Evolutionary conservation across 75 land plant genomes (phyloP), one percentile per base, ranked within the genome.

Genomic region (Cunninghamia lanceolata): DNA sequence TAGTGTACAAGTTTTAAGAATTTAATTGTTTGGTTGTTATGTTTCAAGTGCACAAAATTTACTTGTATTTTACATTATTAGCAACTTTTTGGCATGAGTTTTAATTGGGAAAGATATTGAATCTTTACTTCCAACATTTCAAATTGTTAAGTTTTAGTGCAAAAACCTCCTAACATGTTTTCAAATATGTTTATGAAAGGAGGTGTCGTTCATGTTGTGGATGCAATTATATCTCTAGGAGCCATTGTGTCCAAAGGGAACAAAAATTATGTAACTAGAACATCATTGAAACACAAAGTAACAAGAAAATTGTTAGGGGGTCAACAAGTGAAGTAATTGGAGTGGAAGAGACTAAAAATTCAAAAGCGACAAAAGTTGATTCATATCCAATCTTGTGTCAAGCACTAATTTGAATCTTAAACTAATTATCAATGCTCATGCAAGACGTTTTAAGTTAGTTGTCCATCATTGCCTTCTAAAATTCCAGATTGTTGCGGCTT

Each of bases 171-270:
- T 81, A 84, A 85, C 83, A 73, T 71, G 75, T 91, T 89, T 84
- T 43, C 82, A 50, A 88, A 89, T 34, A 84, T 92, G 34, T 94
- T 96, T 75, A 59, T 91, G 16, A 94, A 92, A 84, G 97, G 94
- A 79, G 97, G 97, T 82, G 93, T 96, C 32, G 63, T 94, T 47
- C 91, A 91, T 90, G 88, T 93, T 9, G 80, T 96, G 50, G 92
- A 91, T 50, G 86, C 88, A 5, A 92, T 94, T 40, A 47, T 90
- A 19, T 53, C 79, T 16, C 84, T 87, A 36, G 91, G 88, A 7
- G 87, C 85, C 3, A 56, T 83, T 81, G 70, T 75, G 50, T 59
- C 84, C 3, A n/a, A 15, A 50, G 46, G 32, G 21, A 50, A 85
- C 19, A 78, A 78, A 70, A 59, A 71, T 88, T 66, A 85, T 30